Percentiles rank a stretch among this genome's conserved stretches.
These are phyloP conservation scores for Chondrus crispus DNA, from an alignment of 23 red algal species.

Conservation along the genomic window DNA sequence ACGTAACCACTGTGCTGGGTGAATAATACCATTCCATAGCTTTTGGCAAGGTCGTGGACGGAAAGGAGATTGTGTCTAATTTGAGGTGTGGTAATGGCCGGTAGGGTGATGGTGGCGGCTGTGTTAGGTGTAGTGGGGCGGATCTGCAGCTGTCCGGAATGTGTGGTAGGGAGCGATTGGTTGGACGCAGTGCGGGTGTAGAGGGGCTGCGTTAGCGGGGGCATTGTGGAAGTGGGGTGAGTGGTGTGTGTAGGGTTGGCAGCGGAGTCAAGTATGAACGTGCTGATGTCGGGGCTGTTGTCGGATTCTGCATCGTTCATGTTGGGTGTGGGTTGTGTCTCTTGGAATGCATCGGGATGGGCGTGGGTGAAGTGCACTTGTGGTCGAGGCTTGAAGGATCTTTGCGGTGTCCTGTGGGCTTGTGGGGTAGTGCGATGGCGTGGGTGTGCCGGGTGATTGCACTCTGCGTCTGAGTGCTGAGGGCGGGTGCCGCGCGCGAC, in stretches of 20 bases:
- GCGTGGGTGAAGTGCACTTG: no score
- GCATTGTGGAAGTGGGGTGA: background rate
- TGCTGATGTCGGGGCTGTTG: no score
- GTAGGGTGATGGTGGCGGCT: background rate
- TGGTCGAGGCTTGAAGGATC: no score
- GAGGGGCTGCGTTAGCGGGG: background rate
- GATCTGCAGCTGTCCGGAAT: background rate
- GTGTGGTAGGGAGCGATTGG: background rate
- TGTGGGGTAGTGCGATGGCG: no score
- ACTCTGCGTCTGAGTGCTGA: no score
- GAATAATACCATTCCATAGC: background rate
- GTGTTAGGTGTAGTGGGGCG: background rate
- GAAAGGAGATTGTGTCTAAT: conserved; percentile 7
- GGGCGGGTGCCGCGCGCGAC: no score
- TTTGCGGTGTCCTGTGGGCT: no score
- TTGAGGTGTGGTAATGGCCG: background rate
- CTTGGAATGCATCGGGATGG: no score
- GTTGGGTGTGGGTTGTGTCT: no score
- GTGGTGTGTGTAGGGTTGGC: background rate
- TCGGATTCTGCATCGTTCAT: no score
- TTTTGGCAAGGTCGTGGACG: background rate
- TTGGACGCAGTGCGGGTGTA: background rate
- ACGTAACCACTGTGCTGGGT: background rate
- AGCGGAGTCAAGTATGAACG: background rate
- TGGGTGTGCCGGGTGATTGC: no score